These are phyloP conservation scores for Botrytis sinoallii DNA, from an alignment of 2,329 filamentous ascomycete genomes.

Conservation along the genomic window DNA sequence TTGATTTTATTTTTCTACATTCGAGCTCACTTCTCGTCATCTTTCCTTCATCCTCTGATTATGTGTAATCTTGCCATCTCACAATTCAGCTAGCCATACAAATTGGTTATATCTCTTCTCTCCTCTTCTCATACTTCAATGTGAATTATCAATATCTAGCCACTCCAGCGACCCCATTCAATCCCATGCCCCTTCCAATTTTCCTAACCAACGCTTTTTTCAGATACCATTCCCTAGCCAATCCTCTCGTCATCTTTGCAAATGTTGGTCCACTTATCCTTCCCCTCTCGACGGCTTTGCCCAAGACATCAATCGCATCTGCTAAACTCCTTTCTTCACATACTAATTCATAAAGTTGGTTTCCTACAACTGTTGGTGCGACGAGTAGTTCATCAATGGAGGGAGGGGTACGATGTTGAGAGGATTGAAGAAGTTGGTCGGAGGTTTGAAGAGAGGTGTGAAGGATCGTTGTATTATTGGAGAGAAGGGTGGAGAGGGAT, in stretches of 20 bases:
- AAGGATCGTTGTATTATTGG: slow-evolving; percentile 75
- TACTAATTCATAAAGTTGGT: slow-evolving; percentile 85
- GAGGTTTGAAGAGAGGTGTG: slow-evolving; percentile 75
- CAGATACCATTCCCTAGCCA: slow-evolving; percentile 77
- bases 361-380: slow-evolving; percentile 88
- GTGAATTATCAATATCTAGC: slow-evolving; percentile 6
- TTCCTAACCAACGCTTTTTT: slow-evolving; percentile 79
- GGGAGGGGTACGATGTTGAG: slow-evolving; percentile 66
- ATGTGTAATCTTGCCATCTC: background rate
- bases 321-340: slow-evolving; percentile 85
- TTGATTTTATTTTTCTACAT: background rate
- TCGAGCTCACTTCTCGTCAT: background rate
- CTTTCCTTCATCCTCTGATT: background rate
- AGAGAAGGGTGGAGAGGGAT: slow-evolving; percentile 66
- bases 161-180: slow-evolving; percentile 39
- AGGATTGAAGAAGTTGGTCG: slow-evolving; percentile 71
- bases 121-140: background rate
- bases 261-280: slow-evolving; percentile 70
- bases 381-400: slow-evolving; percentile 87
- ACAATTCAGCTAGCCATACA: background rate
- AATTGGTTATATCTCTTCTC: background rate
- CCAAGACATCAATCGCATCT: slow-evolving; percentile 81
- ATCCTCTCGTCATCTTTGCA: slow-evolving; percentile 69
- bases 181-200: slow-evolving; percentile 72
- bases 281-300: slow-evolving; percentile 69